phyloP scores from a whole-genome alignment of 1,139 yeast genomes.

The Blastobotrys illinoisensis region DNA sequence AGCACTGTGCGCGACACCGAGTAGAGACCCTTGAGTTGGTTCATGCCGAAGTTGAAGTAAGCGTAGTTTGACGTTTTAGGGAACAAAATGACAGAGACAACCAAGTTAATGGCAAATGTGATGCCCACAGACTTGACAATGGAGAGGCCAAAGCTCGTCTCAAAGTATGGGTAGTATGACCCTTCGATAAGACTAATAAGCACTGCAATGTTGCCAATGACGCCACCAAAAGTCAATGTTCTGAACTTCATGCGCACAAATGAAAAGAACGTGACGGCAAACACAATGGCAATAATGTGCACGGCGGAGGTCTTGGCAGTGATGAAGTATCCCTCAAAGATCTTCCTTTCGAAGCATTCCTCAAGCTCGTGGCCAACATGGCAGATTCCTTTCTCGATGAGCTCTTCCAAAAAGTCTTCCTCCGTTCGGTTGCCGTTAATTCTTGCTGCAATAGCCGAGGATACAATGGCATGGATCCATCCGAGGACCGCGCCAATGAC shows the following conservation, averaged over 20 bases:
- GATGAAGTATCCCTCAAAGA: conserved; percentile 26
- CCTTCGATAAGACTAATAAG: conserved; percentile 19
- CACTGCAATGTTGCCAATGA: conserved; percentile 21
- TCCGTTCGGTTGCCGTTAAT: conserved; percentile 25
- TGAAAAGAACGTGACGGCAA: conserved; percentile 13
- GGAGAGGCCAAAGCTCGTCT: conserved; percentile 20
- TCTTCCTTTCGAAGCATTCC: conserved; percentile 18
- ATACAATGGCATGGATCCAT: conserved; percentile 21
- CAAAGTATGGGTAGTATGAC: conserved; percentile 23
- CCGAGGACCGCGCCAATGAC: conserved; percentile 18
- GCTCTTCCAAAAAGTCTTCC: conserved; percentile 10
- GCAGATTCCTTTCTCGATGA: conserved; percentile 25
- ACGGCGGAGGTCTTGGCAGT: conserved; percentile 21
- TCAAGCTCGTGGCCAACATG: conserved; percentile 13
- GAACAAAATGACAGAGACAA: conserved; percentile 20
- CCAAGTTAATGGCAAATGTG: conserved; percentile 21
- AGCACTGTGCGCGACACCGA: conserved; percentile 15
- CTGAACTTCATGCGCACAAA: conserved; percentile 11
- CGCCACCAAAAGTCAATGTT: conserved; percentile 14
- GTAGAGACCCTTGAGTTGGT: conserved; percentile 13
- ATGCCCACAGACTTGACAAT: conserved; percentile 24
- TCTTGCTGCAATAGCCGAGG: conserved; percentile 24
- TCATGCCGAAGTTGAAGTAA: conserved; percentile 17
- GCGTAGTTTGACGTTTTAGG: conserved; percentile 27
- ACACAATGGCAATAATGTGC: conserved; percentile 22